Evolutionary conservation across 1,139 yeast species (phyloP), one percentile per base, ranked within the genome.

Genomic region (Diutina neorugosa): DNA sequence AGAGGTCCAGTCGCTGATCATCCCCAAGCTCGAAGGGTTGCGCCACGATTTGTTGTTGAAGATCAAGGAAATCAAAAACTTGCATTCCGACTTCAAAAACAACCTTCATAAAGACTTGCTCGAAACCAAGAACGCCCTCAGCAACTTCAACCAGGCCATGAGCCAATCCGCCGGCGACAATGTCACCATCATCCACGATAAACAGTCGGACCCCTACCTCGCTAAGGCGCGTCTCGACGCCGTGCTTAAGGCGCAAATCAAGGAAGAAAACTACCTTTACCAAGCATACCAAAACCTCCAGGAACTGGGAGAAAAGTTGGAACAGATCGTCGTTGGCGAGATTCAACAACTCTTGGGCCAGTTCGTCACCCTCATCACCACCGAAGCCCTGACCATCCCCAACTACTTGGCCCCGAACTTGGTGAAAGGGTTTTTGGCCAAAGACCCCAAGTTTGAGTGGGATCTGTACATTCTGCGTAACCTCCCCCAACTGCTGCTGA

Each of bases 271-370:
- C 65, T 85, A 84, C 61, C 73, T 93, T 53, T 86, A 88, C 61
- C 96, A 90, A 63, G 96, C 98, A 0, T 91, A 80, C 64, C 76
- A 83, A 58, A 91, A 93, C 67, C 74, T 91, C 59, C 96, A 93
- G 69, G 80, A 81, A 46, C 86, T 96, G 1, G 97, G 96, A 51
- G 82, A 86, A 56, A 94, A 90, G 63, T 77, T 94, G 59, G 98
- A 91, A 67, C 82, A 85, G 58, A 93, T 89, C 56, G 94, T 93
- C 21, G 89, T 86, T 46, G 76, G 82, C 65, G 96, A 91, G 65
- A 73, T 93, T 53, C 98, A 91, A 69, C 84, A 82, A 60, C 89
- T 94, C 43, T 67, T 90, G 58, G 79, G 84, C 9, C 78, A 77
- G 51, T 91, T 84, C 68, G 86, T 94, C 41, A 81, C 80, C 57